Conservation (phyloP, 495 filamentous ascomycete genomes). For the Aspergillus heteromorphus region DNA sequence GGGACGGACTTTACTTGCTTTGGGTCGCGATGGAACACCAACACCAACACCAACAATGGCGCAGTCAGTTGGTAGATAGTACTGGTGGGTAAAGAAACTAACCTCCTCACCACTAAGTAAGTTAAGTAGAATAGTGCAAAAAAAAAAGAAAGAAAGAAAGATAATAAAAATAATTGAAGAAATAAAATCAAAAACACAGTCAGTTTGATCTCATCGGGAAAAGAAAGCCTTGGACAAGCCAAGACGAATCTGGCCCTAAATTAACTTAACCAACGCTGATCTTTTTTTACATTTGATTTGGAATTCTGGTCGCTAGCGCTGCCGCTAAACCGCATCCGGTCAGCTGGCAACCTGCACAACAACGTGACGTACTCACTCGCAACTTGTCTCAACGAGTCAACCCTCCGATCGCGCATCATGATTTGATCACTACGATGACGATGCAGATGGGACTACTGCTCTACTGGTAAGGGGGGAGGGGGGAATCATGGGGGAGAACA, state of each 20-base stretch:
- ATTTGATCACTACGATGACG: too few relatives aligned
- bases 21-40: neutral
- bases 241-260: constrained; percentile 1
- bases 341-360: neutral
- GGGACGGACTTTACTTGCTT: too few relatives aligned
- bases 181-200: neutral
- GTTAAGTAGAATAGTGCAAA: too few relatives aligned
- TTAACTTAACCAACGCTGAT: neutral
- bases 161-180: neutral
- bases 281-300: constrained; percentile 11
- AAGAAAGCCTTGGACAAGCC: neutral
- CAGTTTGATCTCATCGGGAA: too few relatives aligned
- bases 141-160: neutral
- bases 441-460: neutral
- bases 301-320: constrained; percentile 9
- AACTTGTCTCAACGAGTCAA: neutral
- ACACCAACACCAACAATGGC: neutral
- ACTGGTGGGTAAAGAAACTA: too few relatives aligned
- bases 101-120: too few relatives aligned
- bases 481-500: too few relatives aligned
- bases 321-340: neutral
- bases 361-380: neutral
- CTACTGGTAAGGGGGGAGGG: too few relatives aligned
- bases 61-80: neutral
- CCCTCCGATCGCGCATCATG: neutral